Percentiles rank a stretch among this genome's conserved stretches.
These are phyloP conservation scores for Cutaneotrichosporon sp. DNA, from an alignment of 1,284 basidiomycete genomes.

Conservation along the genomic window DNA sequence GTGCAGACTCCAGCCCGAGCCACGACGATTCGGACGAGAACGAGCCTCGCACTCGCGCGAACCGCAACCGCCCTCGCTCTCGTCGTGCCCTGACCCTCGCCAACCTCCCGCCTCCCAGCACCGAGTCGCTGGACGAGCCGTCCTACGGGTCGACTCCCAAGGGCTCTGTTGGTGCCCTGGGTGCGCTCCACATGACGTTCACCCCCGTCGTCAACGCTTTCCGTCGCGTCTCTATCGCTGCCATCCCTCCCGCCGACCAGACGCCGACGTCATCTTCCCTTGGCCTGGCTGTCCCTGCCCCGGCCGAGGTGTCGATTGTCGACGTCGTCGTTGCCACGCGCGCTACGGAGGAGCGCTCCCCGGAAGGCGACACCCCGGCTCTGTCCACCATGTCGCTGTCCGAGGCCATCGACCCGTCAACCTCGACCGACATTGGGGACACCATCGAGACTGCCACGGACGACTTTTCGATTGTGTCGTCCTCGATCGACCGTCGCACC, in stretches of 20 bases:
- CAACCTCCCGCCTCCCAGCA: constrained; percentile 19
- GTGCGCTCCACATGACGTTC: constrained; percentile 26
- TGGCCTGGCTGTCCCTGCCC: constrained; percentile 33
- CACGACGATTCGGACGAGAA: constrained; percentile 19
- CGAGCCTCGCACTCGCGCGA: constrained; percentile 19
- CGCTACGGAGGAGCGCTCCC: constrained; percentile 12
- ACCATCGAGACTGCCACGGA: constrained; percentile 39
- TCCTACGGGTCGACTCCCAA: constrained; percentile 14
- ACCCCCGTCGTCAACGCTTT: constrained; percentile 41
- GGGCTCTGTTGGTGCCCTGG: constrained; percentile 30
- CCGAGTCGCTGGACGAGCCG: constrained; percentile 23
- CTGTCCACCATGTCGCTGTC: constrained; percentile 49
- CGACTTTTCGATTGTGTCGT: constrained; percentile 33
- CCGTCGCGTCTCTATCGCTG: constrained; percentile 26
- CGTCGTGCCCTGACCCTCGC: constrained; percentile 17
- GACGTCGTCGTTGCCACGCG: constrained; percentile 36
- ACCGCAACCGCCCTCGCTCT: constrained; percentile 6
- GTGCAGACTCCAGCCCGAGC: constrained; percentile 13
- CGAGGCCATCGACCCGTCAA: constrained; percentile 41
- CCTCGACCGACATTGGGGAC: constrained; percentile 31
- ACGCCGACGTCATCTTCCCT: constrained; percentile 13
- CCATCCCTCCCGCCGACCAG: neutral
- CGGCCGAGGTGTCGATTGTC: constrained; percentile 37
- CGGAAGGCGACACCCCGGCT: constrained; percentile 39
- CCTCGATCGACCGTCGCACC: constrained; percentile 17